Evolutionary conservation across 345 rosid species (phyloP), one percentile per base, ranked within the genome.

Genomic region (Syzygium jambos): DNA sequence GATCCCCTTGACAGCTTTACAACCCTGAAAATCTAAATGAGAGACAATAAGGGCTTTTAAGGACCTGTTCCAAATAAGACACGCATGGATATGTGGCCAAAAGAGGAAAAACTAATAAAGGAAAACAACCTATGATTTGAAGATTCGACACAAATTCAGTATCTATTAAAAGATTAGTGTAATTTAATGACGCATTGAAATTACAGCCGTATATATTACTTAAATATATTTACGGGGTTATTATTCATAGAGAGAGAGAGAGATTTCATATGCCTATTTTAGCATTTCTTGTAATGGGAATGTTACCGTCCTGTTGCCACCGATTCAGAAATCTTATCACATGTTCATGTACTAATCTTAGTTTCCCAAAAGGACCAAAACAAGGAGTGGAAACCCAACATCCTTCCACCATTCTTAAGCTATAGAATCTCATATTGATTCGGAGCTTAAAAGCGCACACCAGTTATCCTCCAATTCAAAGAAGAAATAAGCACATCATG

Each of bases 131-230:
- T 11, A 30, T 59, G 3, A 59, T 27, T 59, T 27, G 59, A 56
- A 55, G n/a, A 56, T 56, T 10, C 68, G 6, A 59, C 30, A 6
- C 30, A 11, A 10, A 59, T 29, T 59, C 25, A 59, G 25, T 57
- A 57, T 57, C 63, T 57, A 12, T 23, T 9, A 23, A 59, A 59
- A 29, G 9, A 6, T 29, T 63, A 7, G 11, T 15, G 11, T n/a
- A 63, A 29, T 29, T 29, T 29, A 29, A 63, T 29, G 38, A n/a
- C 2, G 27, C 3, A 59, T 27, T 11, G 0, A 57, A 0, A 25
- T 0, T 27, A 27, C 15, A 1, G 46, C 46, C 29, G 9, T 57
- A 13, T 23, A 13, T 57, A 11, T 57, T 22, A 10, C 63, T 25
- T 57, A 25, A 57, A 10, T 10, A 59, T 25, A 59, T 57, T 43